Conservation (phyloP, 2,329 filamentous ascomycete species). For the Sporothrix sp. region DNA sequence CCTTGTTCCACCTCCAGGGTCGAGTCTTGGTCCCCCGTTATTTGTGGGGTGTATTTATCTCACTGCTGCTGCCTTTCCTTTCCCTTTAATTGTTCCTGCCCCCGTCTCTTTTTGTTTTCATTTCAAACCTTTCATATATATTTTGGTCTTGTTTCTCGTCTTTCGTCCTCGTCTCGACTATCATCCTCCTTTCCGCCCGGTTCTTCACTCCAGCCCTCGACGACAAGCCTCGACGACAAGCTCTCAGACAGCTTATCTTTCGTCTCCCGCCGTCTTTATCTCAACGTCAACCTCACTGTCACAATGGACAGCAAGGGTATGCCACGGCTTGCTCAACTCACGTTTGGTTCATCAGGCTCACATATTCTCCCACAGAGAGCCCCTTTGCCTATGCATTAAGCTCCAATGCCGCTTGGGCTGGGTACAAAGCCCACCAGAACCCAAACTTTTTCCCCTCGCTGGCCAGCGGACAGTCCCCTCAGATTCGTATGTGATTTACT, state of each 20-base stretch:
- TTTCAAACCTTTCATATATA: background rate
- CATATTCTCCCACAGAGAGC: slow-evolving; percentile 34
- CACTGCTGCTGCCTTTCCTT: too few species aligned
- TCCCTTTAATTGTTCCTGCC: too few species aligned
- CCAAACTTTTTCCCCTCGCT: slow-evolving; percentile 62
- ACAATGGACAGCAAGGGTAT: slow-evolving; percentile 4
- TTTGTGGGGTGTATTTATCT: background rate
- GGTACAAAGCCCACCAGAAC: slow-evolving; percentile 53
- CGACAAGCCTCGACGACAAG: too few species aligned
- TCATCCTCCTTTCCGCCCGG: background rate
- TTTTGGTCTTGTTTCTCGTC: background rate
- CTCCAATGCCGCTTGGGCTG: slow-evolving; percentile 62
- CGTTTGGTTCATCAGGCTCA: background rate
- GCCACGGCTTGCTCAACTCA: background rate
- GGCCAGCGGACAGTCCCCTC: slow-evolving; percentile 55
- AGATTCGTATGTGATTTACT: slow-evolving; percentile 37
- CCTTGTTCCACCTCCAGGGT: background rate
- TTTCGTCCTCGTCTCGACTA: too few species aligned
- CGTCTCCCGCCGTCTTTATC: too few species aligned
- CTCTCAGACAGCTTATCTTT: too few species aligned
- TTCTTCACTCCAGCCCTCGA: too few species aligned
- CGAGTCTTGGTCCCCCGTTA: background rate
- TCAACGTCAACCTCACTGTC: background rate
- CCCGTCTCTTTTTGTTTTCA: too few species aligned
- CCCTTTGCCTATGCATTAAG: slow-evolving; percentile 52